Evolutionary conservation across 495 filamentous ascomycete species (phyloP), one percentile per base, ranked within the genome.

Genomic region (Cairneyella variabilis): DNA sequence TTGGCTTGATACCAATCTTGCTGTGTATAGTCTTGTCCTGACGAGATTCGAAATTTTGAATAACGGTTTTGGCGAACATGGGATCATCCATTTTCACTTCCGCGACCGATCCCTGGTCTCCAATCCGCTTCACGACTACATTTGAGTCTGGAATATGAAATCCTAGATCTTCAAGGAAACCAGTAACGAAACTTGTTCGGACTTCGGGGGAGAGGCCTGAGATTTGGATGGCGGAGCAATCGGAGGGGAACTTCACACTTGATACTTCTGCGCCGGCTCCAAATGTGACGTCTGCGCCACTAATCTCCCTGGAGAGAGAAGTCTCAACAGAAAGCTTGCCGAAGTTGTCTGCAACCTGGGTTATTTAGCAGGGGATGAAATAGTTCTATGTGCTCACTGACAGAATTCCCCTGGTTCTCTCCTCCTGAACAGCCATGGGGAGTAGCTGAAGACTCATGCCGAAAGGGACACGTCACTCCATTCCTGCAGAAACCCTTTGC

Each of bases 151-250:
- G 34, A 3, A 54, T 21, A 1, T 3, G 4, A 32, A 41, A 43
- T 9, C 51, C 56, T 1, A 59, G 4, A 1, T 43, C 26, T 25
- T 26, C 17, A 5, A 58, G 17, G 12, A 58, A 2, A 4, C 14
- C 26, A 6, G 4, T 30, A 20, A 58, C 49, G 41, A 8, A 6
- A 8, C n/a, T 11, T 12, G 23, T 8, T 12, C 17, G 9, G 11
- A n/a, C 16, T 17, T 34, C 18, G 0, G 48, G 8, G 6, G 39
- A 20, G 7, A 57, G 48, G 5, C 22, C 26, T 2, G 39, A 2
- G 0, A 57, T 39, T 16, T 57, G 39, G 12, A 57, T 37, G 17
- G 48, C 25, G 1, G 54, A 57, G 18, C 39, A 47, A 41, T 57
- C 54, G 3, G 48, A 51, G 9, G 40, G 9, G 25, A 57, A 40